Base-by-base conservation (phyloP, 2,329 filamentous ascomycete genomes). In the Geoglossum cookeanum region DNA sequence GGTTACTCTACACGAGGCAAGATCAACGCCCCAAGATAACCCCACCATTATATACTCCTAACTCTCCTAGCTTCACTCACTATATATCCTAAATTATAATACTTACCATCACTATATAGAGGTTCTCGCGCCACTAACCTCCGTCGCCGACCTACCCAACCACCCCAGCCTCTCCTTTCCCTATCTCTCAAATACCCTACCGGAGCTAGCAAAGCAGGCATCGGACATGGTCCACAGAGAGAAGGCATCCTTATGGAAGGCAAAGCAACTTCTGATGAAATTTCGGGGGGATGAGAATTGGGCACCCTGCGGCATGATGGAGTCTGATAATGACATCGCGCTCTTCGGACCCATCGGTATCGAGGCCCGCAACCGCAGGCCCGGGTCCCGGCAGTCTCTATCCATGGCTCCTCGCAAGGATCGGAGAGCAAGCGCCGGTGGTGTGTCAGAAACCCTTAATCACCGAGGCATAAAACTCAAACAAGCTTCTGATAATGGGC, bases 91-190 rank as follows among this genome's bases (percentile, higher is more conserved):
- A 6, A 9, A 45, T 5, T 22, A 7, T 3, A 44, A n/a, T 15
- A 15, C 39, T 44, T 11, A 45, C 17, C 5, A 15, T 54, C 11
- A 17, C 32, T 53, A 6, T 52, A 2, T 64, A 88, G 85, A 81
- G 58, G 75, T 91, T 15, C 79, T 92, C 57, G 83, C 83, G 22
- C 87, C 87, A 11, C 73, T 92, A 57, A 87, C 84, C 17, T 75
- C 84, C 37, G 80, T 85, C 55, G 84, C 84, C 67, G 85, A 90
- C 59, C 74, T 94, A 15, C 78, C 85, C 13, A 77, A 76, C 58
- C 87, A 92, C 66, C 83, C 85, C 55, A 84, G 84, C 29, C 73
- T 90, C 45, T 87, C 84, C 59, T 76, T 81, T 62, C 81, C 87
- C 0, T 92, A 88, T 66, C 83, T 77, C 13, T 87, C 84, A 55